Conservation (phyloP, 768 basidiomycete species). For the Daedaleopsis nitida region DNA sequence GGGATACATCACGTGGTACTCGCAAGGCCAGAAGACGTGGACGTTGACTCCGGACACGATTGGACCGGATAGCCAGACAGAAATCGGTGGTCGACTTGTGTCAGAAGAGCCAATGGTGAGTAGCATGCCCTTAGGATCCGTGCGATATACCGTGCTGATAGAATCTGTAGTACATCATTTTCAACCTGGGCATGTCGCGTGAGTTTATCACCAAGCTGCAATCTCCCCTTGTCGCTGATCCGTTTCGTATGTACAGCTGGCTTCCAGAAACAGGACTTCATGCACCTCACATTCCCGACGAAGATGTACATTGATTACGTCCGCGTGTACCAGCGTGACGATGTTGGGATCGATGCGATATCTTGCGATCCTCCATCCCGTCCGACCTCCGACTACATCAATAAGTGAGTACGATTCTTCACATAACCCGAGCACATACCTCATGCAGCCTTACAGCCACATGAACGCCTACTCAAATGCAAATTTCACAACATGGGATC, state of each 20-base stretch:
- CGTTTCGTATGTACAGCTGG: conserved; percentile 38
- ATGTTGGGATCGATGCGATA: conserved; percentile 53
- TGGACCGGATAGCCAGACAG: conserved; percentile 59
- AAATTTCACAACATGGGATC: conserved; percentile 84
- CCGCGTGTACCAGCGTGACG: conserved; percentile 81
- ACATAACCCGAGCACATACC: neutral
- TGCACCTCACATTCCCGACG: conserved; percentile 73
- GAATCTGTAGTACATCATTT: conserved; percentile 59
- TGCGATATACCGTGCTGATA: conserved; percentile 2
- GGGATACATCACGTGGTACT: conserved; percentile 88
- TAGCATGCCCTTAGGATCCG: neutral
- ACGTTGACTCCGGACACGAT: conserved; percentile 63
- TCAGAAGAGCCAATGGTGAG: conserved; percentile 93
- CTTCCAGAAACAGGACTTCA: conserved; percentile 76
- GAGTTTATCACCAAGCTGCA: conserved; percentile 22
- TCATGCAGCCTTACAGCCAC: conserved; percentile 33
- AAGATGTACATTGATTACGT: conserved; percentile 90
- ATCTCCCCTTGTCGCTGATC: neutral
- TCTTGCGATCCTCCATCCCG: conserved; percentile 78
- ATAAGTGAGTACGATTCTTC: conserved; percentile 40
- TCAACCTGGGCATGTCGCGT: conserved; percentile 84
- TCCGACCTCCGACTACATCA: conserved; percentile 84
- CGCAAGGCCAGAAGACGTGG: conserved; percentile 70
- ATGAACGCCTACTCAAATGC: conserved; percentile 71
- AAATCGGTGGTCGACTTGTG: conserved; percentile 67